Base-by-base conservation (phyloP, 805 yeast genomes). In the Suhomyces pyralidae region DNA sequence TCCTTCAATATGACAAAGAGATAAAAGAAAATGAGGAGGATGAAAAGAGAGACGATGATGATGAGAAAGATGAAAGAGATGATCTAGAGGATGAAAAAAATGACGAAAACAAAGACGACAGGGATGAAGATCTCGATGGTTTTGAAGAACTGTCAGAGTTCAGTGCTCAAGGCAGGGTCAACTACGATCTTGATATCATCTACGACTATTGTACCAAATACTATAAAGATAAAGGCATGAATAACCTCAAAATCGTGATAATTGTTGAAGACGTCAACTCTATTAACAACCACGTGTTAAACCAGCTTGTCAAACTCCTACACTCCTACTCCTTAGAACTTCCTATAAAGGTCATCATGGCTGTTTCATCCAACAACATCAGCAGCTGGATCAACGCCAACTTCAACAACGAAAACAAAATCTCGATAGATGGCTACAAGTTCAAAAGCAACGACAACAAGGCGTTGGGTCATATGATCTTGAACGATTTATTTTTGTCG, bases 221-320 rank as follows among this genome's bases (percentile, higher is more conserved):
- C 42, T 38, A 17, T 9, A 38, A 38, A 38, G 42, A 32, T 15
- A 17, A 30, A 44, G 57, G 19, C 57, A 59, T 45, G n/a, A 10
- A 26, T 40, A 28, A 54, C 42, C 45, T 57, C 7, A 57, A 66
- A 4, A 55, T 69, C 7, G 59, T 66, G 6, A 56, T 74, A 7
- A 59, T 73, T 14, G 49, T 74, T n/a, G 75, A 73, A 54, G 78
- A 75, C 53, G 60, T 73, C 25, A 71, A 70, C 51, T 64, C 75
- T 6, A 61, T 73, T 15, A 64, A 60, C 49, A 61, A 62, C 45
- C 75, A 70, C 45, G 67, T 68, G 1, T 50, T 74, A 15, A 73
- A 74, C 57, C 77, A 68, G 50, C 55, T 74, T 34, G 28, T 75
- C 12, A 69, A 68, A 50, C 55, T 69, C 7, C 51, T 74, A 17